phyloP scores from a whole-genome alignment of 1,139 yeast genomes.

The Arxiozyma bovina region DNA sequence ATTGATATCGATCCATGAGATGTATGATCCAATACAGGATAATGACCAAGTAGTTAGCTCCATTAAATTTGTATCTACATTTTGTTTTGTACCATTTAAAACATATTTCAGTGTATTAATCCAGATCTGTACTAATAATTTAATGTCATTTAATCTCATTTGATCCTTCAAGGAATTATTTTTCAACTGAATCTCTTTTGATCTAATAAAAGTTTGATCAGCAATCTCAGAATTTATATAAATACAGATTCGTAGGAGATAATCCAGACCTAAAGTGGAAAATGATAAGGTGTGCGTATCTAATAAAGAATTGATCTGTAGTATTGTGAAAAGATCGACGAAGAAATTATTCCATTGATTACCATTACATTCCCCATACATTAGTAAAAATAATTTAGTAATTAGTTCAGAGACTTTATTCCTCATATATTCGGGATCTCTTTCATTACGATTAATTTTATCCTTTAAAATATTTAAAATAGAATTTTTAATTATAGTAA shows the following conservation, averaged over 20 bases:
- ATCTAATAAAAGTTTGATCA: slow-evolving; percentile 72
- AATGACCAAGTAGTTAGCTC: slow-evolving; percentile 24
- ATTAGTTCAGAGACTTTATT: slow-evolving; percentile 74
- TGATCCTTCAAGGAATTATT: slow-evolving; percentile 71
- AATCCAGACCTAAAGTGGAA: slow-evolving; percentile 50
- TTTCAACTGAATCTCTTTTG: slow-evolving; percentile 52
- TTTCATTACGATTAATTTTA: slow-evolving; percentile 29
- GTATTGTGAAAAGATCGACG: slow-evolving; percentile 47
- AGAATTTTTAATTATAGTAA: slow-evolving; percentile 35
- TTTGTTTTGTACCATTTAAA: slow-evolving; percentile 14
- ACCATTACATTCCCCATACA: slow-evolving; percentile 41
- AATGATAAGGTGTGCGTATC: slow-evolving; percentile 15
- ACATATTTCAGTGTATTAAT: slow-evolving; percentile 41
- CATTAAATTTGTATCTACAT: slow-evolving; percentile 9
- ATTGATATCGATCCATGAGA: slow-evolving; percentile 90
- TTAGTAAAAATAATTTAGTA: slow-evolving; percentile 58
- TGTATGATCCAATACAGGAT: slow-evolving; percentile 64
- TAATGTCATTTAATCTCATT: slow-evolving; percentile 70
- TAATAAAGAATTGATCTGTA: slow-evolving; percentile 26
- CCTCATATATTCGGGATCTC: slow-evolving; percentile 56
- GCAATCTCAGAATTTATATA: slow-evolving; percentile 88
- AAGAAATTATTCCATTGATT: slow-evolving; percentile 59
- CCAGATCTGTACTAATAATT: slow-evolving; percentile 61
- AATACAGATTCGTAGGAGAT: slow-evolving; percentile 63
- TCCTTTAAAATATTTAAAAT: slow-evolving; percentile 36